Percentiles rank a stretch among this genome's conserved stretches.
Evolutionary conservation across 768 basidiomycete genomes (phyloP).

Genomic region (Tricholoma flavovirens): DNA sequence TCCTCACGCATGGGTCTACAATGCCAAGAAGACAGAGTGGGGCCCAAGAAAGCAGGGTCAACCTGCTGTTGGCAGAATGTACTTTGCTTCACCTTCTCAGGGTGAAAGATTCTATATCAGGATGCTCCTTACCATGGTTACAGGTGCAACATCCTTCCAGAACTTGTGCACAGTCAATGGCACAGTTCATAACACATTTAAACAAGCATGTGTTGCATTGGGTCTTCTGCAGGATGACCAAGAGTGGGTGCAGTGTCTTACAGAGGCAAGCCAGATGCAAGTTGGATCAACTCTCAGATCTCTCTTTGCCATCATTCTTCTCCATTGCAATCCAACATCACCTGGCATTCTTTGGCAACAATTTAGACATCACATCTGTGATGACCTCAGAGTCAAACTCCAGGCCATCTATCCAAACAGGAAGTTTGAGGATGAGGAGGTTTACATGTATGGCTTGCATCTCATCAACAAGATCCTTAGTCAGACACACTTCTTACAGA

Average conservation of each 20-base stretch:
- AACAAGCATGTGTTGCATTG: conserved; percentile 29
- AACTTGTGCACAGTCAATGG: conserved; percentile 1
- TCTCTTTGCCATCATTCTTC: conserved; percentile 38
- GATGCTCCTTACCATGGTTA: neutral
- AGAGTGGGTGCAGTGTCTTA: conserved; percentile 36
- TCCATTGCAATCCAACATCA: conserved; percentile 24
- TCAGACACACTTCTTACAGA: neutral
- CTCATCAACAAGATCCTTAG: neutral
- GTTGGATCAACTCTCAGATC: conserved; percentile 28
- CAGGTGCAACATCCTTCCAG: neutral
- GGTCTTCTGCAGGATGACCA: conserved; percentile 27
- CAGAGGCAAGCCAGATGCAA: conserved; percentile 33
- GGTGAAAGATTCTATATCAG: neutral
- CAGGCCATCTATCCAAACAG: neutral
- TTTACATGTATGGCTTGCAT: too few relatives aligned
- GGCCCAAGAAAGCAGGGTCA: too few relatives aligned
- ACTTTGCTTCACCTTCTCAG: too few relatives aligned
- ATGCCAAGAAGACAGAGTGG: too few relatives aligned
- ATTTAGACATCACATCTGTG: too few relatives aligned
- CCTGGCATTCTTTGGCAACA: conserved; percentile 31
- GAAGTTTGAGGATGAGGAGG: too few relatives aligned
- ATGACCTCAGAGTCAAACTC: neutral
- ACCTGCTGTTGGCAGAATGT: too few relatives aligned
- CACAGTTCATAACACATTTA: conserved; percentile 44
- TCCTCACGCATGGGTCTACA: too few relatives aligned